phyloP scores from a whole-genome alignment of 768 basidiomycete species.

The Podaxis carcinomalis region DNA sequence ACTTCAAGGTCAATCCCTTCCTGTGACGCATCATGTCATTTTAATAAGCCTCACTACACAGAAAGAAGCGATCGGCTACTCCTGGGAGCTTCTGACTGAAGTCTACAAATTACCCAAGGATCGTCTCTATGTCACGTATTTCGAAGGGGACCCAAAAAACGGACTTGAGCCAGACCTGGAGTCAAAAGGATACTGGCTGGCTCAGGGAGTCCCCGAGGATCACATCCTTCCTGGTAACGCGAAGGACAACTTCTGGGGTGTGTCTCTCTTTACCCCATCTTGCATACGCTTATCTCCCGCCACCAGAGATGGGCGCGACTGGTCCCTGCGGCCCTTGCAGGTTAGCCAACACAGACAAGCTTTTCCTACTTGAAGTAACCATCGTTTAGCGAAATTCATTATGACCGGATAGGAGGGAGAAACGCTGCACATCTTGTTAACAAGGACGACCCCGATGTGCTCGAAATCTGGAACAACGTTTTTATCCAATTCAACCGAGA shows the following conservation, averaged over 20 bases:
- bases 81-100: slow-evolving; percentile 91
- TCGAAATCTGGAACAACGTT: slow-evolving; percentile 99
- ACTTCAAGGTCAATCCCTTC: slow-evolving; percentile 80
- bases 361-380: background rate
- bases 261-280: slow-evolving; percentile 17
- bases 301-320: slow-evolving; percentile 92
- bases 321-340: slow-evolving; percentile 98
- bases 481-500: slow-evolving; percentile 99
- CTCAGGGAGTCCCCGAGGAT: slow-evolving; percentile 83
- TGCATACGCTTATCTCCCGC: slow-evolving; percentile 8
- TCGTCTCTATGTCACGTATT: slow-evolving; percentile 95
- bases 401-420: slow-evolving; percentile 95
- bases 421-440: slow-evolving; percentile 93
- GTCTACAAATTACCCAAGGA: slow-evolving; percentile 88
- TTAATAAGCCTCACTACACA: slow-evolving; percentile 26
- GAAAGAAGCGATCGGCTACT: slow-evolving; percentile 91
- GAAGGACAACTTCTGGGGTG: slow-evolving; percentile 99
- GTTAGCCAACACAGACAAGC: slow-evolving; percentile 29
- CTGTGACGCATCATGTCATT: background rate
- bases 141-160: slow-evolving; percentile 86
- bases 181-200: slow-evolving; percentile 82
- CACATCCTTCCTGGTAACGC: slow-evolving; percentile 92
- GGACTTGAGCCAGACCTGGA: slow-evolving; percentile 87
- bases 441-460: slow-evolving; percentile 91
- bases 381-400: slow-evolving; percentile 81